These are phyloP conservation scores for Daedaleopsis sinensis DNA, from an alignment of 768 basidiomycete species.

Conservation along the genomic window DNA sequence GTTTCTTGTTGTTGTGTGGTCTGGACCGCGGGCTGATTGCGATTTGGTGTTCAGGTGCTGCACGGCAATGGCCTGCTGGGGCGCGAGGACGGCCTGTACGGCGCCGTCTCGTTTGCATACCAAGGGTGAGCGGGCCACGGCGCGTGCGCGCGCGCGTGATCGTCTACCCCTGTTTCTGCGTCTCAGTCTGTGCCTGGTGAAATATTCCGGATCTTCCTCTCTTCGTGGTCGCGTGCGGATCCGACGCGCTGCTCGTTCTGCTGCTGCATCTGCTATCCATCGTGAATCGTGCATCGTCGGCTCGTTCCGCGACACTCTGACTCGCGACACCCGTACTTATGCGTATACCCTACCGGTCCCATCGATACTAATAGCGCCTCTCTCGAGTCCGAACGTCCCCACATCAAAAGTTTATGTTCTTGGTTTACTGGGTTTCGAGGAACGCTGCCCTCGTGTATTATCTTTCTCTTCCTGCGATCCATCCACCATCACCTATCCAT, in stretches of 20 bases:
- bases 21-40: conserved; percentile 1
- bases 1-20: neutral
- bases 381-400: neutral
- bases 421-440: neutral
- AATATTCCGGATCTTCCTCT: neutral
- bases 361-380: neutral
- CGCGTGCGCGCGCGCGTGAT: neutral
- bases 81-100: conserved; percentile 91
- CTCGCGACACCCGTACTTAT: neutral
- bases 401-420: neutral
- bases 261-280: neutral
- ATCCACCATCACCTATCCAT: too few species aligned
- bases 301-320: neutral
- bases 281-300: too few species aligned
- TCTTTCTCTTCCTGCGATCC: too few species aligned
- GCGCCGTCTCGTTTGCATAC: conserved; percentile 93
- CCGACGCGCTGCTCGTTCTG: neutral
- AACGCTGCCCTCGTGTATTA: neutral
- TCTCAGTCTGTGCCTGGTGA: neutral
- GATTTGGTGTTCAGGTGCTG: conserved; percentile 54
- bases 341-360: neutral
- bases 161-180: neutral
- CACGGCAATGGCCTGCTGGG: conserved; percentile 91
- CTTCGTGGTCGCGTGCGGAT: neutral
- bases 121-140: conserved; percentile 60